Evolutionary conservation across 805 yeast species (phyloP).

Genomic region (Saccharomycopsis sp.): DNA sequence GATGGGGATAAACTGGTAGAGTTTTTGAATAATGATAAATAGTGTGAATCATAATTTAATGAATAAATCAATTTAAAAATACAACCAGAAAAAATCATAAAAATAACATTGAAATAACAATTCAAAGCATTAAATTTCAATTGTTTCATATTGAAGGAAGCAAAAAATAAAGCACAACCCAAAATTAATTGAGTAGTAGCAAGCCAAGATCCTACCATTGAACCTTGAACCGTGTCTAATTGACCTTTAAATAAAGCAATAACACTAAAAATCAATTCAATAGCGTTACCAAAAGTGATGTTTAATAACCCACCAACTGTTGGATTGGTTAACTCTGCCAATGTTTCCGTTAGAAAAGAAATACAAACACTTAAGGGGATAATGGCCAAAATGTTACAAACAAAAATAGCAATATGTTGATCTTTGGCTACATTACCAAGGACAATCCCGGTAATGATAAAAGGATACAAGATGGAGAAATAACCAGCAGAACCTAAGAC

Average conservation of each 20-base stretch:
- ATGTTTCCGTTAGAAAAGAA: constrained; percentile 12
- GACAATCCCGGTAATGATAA: constrained; percentile 15
- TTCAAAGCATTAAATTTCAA: constrained; percentile 11
- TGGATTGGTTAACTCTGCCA: constrained; percentile 15
- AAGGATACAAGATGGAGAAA: constrained; percentile 13
- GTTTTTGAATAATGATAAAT: constrained; percentile 7
- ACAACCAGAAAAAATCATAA: constrained; percentile 14
- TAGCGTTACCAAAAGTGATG: constrained; percentile 18
- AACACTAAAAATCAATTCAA: constrained; percentile 16
- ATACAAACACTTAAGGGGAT: constrained; percentile 16
- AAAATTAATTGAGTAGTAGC: constrained; percentile 15
- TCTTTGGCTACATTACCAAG: constrained; percentile 8
- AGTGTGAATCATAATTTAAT: constrained; percentile 8
- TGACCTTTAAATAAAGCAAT: constrained; percentile 16
- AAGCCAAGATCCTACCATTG: constrained; percentile 17
- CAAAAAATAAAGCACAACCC: constrained; percentile 16
- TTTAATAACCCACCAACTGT: constrained; percentile 16
- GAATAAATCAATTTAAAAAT: constrained; percentile 10
- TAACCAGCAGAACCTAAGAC: constrained; percentile 12
- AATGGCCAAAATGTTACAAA: constrained; percentile 16
- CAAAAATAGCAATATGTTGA: constrained; percentile 7
- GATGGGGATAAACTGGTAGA: constrained; percentile 19
- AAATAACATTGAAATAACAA: constrained; percentile 12
- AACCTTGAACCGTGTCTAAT: constrained; percentile 16
- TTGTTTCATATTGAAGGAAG: constrained; percentile 13